Conservation (phyloP, 441 rosid species). For the Aleurites moluccanus region DNA sequence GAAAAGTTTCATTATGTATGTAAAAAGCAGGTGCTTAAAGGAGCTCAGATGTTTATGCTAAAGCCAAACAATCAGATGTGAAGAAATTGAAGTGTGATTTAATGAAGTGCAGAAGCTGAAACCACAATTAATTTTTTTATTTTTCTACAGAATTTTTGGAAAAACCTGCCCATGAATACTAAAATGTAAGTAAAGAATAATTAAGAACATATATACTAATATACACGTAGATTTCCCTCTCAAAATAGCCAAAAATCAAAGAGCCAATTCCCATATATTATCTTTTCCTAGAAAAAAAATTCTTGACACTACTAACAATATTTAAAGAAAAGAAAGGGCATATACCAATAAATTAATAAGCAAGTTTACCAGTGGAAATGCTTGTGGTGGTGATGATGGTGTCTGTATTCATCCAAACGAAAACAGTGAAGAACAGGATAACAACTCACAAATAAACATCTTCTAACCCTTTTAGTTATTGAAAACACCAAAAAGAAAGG, state of each 20-base stretch:
- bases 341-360: background rate
- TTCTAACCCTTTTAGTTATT: constrained; percentile 37
- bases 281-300: too few relatives aligned
- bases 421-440: constrained; percentile 47
- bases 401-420: constrained; percentile 49
- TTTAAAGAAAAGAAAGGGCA: too few relatives aligned
- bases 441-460: constrained; percentile 47
- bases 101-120: constrained; percentile 37
- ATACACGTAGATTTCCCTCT: too few relatives aligned
- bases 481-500: constrained; percentile 29
- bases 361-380: constrained; percentile 37
- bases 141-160: background rate
- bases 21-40: constrained; percentile 66
- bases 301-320: too few relatives aligned
- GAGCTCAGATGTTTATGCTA: constrained; percentile 86
- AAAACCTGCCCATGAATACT: background rate
- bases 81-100: constrained; percentile 50
- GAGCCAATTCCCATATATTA: too few relatives aligned
- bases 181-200: background rate
- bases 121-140: background rate
- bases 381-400: constrained; percentile 44
- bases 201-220: too few relatives aligned
- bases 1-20: background rate
- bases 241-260: too few relatives aligned
- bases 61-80: constrained; percentile 88